These are phyloP conservation scores for Ehretia macrophylla DNA, from an alignment of 257 asterid species.

Conservation along the genomic window DNA sequence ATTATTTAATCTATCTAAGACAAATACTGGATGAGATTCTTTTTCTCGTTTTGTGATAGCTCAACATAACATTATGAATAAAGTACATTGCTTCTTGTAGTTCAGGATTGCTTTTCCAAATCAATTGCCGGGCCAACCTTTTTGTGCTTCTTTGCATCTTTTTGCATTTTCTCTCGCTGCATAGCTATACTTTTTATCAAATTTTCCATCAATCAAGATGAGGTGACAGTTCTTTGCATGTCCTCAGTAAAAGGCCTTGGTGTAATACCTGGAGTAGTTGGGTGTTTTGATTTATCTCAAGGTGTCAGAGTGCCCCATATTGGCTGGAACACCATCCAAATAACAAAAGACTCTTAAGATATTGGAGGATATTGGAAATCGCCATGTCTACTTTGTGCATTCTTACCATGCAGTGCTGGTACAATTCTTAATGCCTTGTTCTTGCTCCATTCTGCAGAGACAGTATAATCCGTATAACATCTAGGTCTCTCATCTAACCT, in stretches of 20 bases:
- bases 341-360: conserved; percentile 53
- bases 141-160: too few species aligned
- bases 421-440: conserved; percentile 21
- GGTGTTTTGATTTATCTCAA: conserved; percentile 84
- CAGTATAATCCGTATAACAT: conserved; percentile 1
- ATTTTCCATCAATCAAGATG: conserved; percentile 8
- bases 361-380: conserved; percentile 71
- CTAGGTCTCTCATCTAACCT: too few species aligned
- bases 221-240: conserved; percentile 13
- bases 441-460: background rate
- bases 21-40: too few species aligned
- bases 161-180: too few species aligned
- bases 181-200: too few species aligned
- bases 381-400: conserved; percentile 94
- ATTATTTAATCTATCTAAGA: too few species aligned
- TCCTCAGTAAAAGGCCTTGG: conserved; percentile 90
- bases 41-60: too few species aligned
- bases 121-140: too few species aligned
- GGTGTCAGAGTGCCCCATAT: conserved; percentile 90
- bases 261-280: conserved; percentile 86
- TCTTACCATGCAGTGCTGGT: conserved; percentile 91
- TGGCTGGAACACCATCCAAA: conserved; percentile 89
- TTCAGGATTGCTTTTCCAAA: too few species aligned
- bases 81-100: too few species aligned
- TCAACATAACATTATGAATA: too few species aligned